Conservation (phyloP, 495 filamentous ascomycete genomes). For the Podospora fimiseda region DNA sequence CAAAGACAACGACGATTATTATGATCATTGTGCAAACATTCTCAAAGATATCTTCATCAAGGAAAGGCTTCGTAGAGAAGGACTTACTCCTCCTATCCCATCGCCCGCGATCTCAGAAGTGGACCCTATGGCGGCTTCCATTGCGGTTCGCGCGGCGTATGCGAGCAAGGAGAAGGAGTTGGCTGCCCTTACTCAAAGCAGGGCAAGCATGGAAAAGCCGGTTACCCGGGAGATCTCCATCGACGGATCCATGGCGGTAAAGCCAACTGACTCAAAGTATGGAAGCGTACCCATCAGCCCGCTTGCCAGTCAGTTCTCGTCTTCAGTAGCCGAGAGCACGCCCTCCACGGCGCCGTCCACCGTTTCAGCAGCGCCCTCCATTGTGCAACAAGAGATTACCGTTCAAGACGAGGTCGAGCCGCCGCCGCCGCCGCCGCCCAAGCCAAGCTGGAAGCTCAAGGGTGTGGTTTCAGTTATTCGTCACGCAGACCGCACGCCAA, state of each 20-base stretch:
- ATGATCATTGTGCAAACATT: conserved; percentile 82
- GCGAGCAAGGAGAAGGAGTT: conserved; percentile 32
- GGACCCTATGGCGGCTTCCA: conserved; percentile 33
- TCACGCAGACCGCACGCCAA: conserved; percentile 94
- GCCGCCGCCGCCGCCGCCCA: conserved; percentile 75
- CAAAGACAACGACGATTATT: conserved; percentile 98
- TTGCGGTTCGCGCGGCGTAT: conserved; percentile 25
- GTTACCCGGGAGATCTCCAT: conserved; percentile 9
- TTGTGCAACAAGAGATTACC: conserved; percentile 14
- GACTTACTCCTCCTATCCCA: conserved; percentile 35
- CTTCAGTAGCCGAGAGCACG: conserved; percentile 29
- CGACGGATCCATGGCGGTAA: conserved; percentile 9
- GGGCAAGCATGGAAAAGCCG: conserved; percentile 29
- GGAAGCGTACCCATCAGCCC: conserved; percentile 32
- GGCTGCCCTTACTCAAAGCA: conserved; percentile 25
- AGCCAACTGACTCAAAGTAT: conserved; percentile 24
- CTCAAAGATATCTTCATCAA: conserved; percentile 77
- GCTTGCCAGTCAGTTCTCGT: conserved; percentile 25
- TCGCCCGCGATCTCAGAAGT: conserved; percentile 41
- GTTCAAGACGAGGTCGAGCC: conserved; percentile 24
- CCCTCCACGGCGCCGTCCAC: conserved; percentile 39
- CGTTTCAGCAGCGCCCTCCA: conserved; percentile 35
- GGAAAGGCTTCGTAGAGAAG: conserved; percentile 53
- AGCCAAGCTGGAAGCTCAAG: conserved; percentile 95
- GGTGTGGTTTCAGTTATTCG: conserved; percentile 96